Conservation (phyloP, 495 filamentous ascomycete species). For the Thermochaetoides thermophila region DNA sequence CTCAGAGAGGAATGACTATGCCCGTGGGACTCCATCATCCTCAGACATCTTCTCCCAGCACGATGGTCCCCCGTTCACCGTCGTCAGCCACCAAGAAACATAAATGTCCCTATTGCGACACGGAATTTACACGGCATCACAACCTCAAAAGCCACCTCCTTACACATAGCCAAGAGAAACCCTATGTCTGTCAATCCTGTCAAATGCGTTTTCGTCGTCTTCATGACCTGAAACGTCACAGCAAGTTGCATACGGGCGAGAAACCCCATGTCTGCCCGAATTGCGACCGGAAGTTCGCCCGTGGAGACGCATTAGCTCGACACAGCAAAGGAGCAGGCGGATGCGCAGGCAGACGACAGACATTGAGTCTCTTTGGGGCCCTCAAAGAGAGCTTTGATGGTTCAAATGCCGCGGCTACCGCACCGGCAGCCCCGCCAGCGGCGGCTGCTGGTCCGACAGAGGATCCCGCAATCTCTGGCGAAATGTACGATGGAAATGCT, state of each 20-base stretch:
- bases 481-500: conserved; percentile 52
- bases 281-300: conserved; percentile 85
- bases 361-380: conserved; percentile 72
- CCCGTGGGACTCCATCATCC: conserved; percentile 33
- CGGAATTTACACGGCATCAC: conserved; percentile 93
- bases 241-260: conserved; percentile 92
- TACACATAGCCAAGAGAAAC: conserved; percentile 97
- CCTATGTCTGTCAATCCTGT: conserved; percentile 81
- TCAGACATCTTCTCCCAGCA: conserved; percentile 40
- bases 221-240: conserved; percentile 92
- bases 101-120: conserved; percentile 89
- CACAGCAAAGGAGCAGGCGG: conserved; percentile 95
- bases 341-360: conserved; percentile 79
- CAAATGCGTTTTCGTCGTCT: conserved; percentile 79
- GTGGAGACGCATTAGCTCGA: conserved; percentile 84
- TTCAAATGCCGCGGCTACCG: conserved; percentile 38
- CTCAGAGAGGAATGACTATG: conserved; percentile 57
- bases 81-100: conserved; percentile 66
- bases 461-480: conserved; percentile 66
- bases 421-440: too few relatives aligned
- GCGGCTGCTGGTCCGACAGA: conserved; percentile 22
- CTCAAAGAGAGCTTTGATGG: conserved; percentile 60
- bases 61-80: conserved; percentile 26
- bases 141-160: conserved; percentile 98
- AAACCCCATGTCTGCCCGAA: conserved; percentile 87